Percentiles rank a stretch among this genome's conserved stretches.
These are phyloP conservation scores for Solanum microdontum DNA, from an alignment of 257 asterid species.

Conservation along the genomic window DNA sequence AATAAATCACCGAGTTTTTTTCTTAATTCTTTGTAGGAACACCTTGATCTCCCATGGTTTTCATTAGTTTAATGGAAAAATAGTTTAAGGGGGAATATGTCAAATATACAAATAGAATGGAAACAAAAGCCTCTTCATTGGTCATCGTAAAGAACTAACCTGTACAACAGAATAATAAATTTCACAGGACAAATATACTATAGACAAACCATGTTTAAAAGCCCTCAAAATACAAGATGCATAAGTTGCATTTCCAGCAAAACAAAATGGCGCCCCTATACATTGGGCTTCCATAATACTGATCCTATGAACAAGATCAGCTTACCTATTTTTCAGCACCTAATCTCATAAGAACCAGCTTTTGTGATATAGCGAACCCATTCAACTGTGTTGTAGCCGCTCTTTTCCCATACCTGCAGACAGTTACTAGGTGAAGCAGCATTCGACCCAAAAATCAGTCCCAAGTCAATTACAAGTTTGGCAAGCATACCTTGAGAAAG, in stretches of 20 bases:
- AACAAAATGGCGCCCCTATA: neutral
- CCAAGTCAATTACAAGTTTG: neutral
- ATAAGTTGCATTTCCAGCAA: neutral
- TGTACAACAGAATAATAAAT: neutral
- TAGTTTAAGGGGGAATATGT: neutral
- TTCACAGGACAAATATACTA: neutral
- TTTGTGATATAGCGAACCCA: constrained; percentile 99
- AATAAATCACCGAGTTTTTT: neutral
- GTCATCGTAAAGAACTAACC: neutral
- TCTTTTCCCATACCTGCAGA: constrained; percentile 98
- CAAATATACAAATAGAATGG: neutral
- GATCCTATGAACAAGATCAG: neutral
- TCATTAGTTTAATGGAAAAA: neutral
- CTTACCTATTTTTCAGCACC: constrained; percentile 41
- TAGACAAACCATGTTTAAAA: neutral
- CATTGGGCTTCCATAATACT: neutral
- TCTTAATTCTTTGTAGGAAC: neutral
- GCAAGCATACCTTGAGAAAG: constrained; percentile 67
- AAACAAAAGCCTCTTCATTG: neutral
- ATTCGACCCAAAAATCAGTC: neutral
- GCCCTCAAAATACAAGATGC: neutral
- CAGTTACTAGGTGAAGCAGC: neutral
- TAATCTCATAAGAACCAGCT: constrained; percentile 95
- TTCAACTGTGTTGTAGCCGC: constrained; percentile 97
- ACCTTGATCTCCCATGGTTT: neutral